Base-by-base conservation (phyloP, 2,329 filamentous ascomycete species). In the Paraphoma sp. region DNA sequence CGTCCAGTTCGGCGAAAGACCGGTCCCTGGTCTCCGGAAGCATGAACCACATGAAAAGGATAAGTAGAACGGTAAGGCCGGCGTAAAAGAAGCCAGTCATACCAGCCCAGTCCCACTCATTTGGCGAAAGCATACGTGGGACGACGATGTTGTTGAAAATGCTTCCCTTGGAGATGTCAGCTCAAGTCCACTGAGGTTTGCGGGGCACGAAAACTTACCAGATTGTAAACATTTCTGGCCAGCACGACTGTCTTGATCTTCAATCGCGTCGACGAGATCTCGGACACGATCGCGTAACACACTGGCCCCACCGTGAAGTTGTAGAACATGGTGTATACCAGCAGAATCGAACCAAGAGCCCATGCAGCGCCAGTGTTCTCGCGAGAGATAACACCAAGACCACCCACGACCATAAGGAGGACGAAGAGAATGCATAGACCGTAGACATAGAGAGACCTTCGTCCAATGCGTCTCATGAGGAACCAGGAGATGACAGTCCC, bases 221-320 rank as follows among this genome's bases (percentile, higher is more conserved):
- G 80, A 68, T 94, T 93, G 81, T 79, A 82, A n/a, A 91, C 79
- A 62, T 91, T 90, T 46, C 92, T 87, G 1, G 90, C 92, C 3
- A 96, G 83, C 1, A 94, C 92, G 44, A 96, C 89, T 0, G 93
- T 96, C 82, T 96, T 96, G 79, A 94, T 92, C 72, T 93, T 90
- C 41, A 97, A 83, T 5, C 92, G 85, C 14, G 90, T 87, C 0
- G 92, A 92, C 0, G 91, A 92, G 30, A 96, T 78, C 75, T 97
- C 92, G 1, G 90, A 86, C 3, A 96, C 92, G 7, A 96, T 85
- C 0, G 91, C 93, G 78, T 95, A 97, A 76, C 90, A 92, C 6
- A 96, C 91, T 0, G 92, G 94, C 29, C 93, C 93, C 42, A 96
- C 92, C 0, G 90, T 90, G 45, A 92, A 82, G 74, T 96, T 90